phyloP scores from a whole-genome alignment of 257 asterid species.

The Gentiana macrophylla region DNA sequence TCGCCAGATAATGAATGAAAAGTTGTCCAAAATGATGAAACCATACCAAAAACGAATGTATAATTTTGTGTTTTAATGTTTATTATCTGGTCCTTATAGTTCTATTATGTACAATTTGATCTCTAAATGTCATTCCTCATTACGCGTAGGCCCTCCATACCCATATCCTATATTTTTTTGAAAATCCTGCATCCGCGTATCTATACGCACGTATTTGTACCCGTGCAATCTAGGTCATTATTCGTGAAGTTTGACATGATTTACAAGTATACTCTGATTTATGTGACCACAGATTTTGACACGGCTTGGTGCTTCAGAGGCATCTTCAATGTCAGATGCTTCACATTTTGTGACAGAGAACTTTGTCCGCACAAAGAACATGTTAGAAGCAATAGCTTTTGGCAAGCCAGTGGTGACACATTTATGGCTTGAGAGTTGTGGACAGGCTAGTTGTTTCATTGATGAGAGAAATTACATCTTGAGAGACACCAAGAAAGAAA shows the following conservation, averaged over 20 bases:
- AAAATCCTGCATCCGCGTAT: neutral
- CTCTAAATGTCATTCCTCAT: too few relatives aligned
- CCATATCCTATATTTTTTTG: too few relatives aligned
- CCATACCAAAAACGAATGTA: too few relatives aligned
- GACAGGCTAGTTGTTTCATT: slow-evolving; percentile 63
- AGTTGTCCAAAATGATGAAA: too few relatives aligned
- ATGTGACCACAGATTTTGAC: slow-evolving; percentile 46
- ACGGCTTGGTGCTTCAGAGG: slow-evolving; percentile 63
- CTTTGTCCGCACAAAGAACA: slow-evolving; percentile 86
- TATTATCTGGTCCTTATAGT: too few relatives aligned
- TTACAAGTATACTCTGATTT: slow-evolving; percentile 4
- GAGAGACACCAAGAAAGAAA: slow-evolving; percentile 83
- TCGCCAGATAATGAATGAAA: too few relatives aligned
- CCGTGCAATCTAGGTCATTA: neutral
- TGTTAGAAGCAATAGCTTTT: slow-evolving; percentile 90
- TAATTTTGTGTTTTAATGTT: too few relatives aligned
- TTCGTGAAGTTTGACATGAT: slow-evolving; percentile 2
- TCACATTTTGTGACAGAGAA: slow-evolving; percentile 88
- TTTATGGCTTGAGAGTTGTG: slow-evolving; percentile 89
- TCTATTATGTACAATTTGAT: too few relatives aligned
- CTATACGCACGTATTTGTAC: neutral
- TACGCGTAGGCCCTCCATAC: too few relatives aligned
- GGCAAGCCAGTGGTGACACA: slow-evolving; percentile 90
- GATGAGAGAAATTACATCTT: slow-evolving; percentile 74
- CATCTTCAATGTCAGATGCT: slow-evolving; percentile 70